A percentile compares a stretch with the other conserved stretches of the same genome.
These are phyloP conservation scores for Exserohilum rostratum DNA, from an alignment of 2,329 filamentous ascomycete genomes.

Conservation along the genomic window DNA sequence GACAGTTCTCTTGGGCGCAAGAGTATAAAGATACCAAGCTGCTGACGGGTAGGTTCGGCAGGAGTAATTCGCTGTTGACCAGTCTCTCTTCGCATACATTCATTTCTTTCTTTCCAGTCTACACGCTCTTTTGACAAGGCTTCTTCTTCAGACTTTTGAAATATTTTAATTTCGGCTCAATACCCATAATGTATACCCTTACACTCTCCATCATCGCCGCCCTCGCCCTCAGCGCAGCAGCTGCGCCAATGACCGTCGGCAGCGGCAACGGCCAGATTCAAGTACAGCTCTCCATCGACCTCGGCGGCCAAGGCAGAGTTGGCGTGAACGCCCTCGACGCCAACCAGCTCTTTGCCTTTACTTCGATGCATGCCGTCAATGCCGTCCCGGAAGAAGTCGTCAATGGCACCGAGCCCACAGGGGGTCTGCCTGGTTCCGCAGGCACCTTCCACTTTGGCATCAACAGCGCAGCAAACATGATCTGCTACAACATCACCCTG, in stretches of 20 bases:
- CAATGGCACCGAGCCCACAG: constrained; percentile 51
- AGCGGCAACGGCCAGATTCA: constrained; percentile 20
- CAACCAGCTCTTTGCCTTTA: constrained; percentile 50
- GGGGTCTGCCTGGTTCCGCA: constrained; percentile 53
- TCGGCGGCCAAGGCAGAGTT: constrained; percentile 11
- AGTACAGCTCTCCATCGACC: constrained; percentile 28
- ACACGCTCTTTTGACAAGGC: constrained; percentile 5
- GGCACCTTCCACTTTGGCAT: constrained; percentile 61
- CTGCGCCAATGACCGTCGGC: constrained; percentile 18
- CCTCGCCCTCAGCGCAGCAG: constrained; percentile 18
- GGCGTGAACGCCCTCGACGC: constrained; percentile 10
- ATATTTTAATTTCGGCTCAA: not conserved
- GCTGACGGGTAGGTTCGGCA: not conserved
- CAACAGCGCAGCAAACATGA: constrained; percentile 53
- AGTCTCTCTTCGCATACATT: constrained; percentile 26
- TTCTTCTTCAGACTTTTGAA: not conserved
- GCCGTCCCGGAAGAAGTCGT: constrained; percentile 60
- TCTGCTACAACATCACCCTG: constrained; percentile 60
- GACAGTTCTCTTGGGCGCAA: not conserved
- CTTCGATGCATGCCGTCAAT: constrained; percentile 56
- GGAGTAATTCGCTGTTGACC: constrained; percentile 33
- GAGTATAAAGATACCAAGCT: constrained; percentile 4
- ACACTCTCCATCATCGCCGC: constrained; percentile 13
- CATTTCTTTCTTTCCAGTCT: constrained; percentile 19
- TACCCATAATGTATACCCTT: constrained; percentile 27